Evolutionary conservation across 345 rosid species (phyloP), one percentile per base, ranked within the genome.

Genomic region (Bretschneidera sinensis): DNA sequence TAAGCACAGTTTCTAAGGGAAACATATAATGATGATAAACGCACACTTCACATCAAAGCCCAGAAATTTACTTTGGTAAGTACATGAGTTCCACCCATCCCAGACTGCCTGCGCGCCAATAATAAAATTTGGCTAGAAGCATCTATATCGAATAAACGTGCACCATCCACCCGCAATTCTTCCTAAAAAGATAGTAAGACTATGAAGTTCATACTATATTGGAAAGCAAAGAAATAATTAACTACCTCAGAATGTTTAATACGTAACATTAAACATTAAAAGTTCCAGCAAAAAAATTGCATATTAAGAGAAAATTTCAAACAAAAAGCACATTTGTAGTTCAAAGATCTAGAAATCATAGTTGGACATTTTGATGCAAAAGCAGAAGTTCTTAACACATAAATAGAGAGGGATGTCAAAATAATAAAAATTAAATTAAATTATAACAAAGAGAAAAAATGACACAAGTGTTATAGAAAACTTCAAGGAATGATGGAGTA

Each of bases 141-240:
- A 67, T 82, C 84, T 52, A 84, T 66, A 67, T 89, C 98, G 78
- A 92, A 89, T 72, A 92, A 56, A 53, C 97, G 89, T 43, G 88
- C 95, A 66, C 96, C 98, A 65, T 70, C 84, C 54, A 85, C 74
- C 48, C 13, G 66, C 72, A 81, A 59, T 59, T 80, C 87, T 6
- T 67, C 71, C 97, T 92, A 53, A 57, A 31, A 24, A 57, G 48
- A 59, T 5, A 25, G 21, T 25, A 48, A 35, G 45, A 23, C 28
- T 10, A 48, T 23, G 20, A 48, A 17, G 11, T 17, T 48, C 4
- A 17, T 48, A 18, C 0, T 48, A 14, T n/a, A 6, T 6, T n/a
- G 20, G 11, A 45, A 45, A 45, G 17, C 18, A 45, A 45, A 35
- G 43, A 35, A 35, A 35, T 35, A 6, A 35, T 35, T 35, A 35